Base-by-base conservation (phyloP, 83 land plant genomes). In the Larix sibirica region DNA sequence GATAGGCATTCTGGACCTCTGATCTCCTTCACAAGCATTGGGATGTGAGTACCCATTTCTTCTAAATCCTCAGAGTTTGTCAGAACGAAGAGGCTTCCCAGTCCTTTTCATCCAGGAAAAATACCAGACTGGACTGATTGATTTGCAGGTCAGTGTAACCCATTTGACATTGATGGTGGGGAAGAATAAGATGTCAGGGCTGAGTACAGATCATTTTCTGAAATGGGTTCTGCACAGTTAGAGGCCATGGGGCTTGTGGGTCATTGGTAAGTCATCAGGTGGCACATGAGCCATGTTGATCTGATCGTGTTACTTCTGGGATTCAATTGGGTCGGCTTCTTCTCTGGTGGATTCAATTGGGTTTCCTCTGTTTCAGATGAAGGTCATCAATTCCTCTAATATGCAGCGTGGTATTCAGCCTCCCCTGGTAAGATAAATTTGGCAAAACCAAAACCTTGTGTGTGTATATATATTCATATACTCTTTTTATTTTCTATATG, bases 381-480 rank as follows among this genome's bases (percentile, higher is more conserved):
- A 54, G 79, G 62, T 58, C 58, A 17, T 54, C 26, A 59, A 77
- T 47, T 16, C 67, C 67, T 64, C 79, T 58, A 77, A 56, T 56
- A 77, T 77, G 79, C 79, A 77, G 28, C 79, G 79, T 77, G 79
- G 79, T 62, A 77, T 77, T 58, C 79, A 77, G 62, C 79, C 79
- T 58, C 79, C 79, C 14, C 36, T 77, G 79, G 79, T 77, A 77
- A 77, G 79, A n/a, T 24, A 9, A 77, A 56, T 26, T 50, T 3
- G 56, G 50, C 62, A 77, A 77, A 20, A 44, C 28, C 26, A 21
- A 16, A 14, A 16, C 3, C 33, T 54, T 56, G 5, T 23, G 1
- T 23, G 21, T 47, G 1, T 56, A n/a, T 42, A 6, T 23, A 58
- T 54, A 47, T 28, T 28, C 28, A 28, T 28, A 28, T 28, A 28